Evolutionary conservation across 176 grass and related monocot genomes (phyloP).

Genomic region (Bonia amplexicaulis): DNA sequence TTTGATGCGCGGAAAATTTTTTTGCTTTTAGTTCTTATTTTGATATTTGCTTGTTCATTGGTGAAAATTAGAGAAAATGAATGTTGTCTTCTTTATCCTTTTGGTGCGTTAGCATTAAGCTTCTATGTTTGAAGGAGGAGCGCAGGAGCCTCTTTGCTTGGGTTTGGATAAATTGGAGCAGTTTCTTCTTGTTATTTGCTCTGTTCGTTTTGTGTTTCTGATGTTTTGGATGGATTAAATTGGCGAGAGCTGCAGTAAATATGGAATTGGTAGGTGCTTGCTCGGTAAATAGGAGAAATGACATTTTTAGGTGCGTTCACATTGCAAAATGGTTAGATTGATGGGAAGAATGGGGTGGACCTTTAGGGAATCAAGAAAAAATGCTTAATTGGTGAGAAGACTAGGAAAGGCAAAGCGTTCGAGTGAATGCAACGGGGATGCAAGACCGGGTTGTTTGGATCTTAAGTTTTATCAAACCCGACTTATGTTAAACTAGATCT

Average conservation of each 20-base stretch:
- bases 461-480: not conserved
- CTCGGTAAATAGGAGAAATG: not conserved
- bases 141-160: not conserved
- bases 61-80: not conserved
- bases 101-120: not conserved
- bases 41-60: not conserved
- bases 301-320: not conserved
- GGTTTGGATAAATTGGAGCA: not conserved
- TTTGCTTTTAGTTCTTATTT: not conserved
- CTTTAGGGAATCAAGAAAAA: not conserved
- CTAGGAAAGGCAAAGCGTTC: not conserved
- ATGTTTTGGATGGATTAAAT: not conserved
- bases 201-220: not conserved
- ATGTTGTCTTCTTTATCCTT: not conserved
- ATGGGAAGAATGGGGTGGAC: not conserved
- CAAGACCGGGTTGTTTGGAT: not conserved
- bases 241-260: not conserved
- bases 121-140: not conserved
- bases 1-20: not conserved
- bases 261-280: not conserved
- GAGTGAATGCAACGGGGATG: not conserved
- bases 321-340: not conserved
- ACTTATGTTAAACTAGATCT: not conserved
- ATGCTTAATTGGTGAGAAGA: not conserved
- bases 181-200: not conserved